Percentiles rank a stretch among this genome's conserved stretches.
These are phyloP conservation scores for Echria macrotheca DNA, from an alignment of 495 filamentous ascomycete genomes.

Conservation along the genomic window DNA sequence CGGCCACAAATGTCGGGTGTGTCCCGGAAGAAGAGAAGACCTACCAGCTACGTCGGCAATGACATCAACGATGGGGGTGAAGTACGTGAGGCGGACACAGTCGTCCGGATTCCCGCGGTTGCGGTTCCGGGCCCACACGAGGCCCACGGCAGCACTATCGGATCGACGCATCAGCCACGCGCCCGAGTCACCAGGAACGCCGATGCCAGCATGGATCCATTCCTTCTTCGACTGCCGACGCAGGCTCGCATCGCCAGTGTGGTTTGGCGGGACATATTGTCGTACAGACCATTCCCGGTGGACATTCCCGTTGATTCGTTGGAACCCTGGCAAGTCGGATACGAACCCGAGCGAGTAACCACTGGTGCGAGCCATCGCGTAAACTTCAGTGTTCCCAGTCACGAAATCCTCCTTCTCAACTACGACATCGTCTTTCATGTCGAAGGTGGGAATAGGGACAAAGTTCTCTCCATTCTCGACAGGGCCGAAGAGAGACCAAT, in stretches of 20 bases:
- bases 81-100: constrained; percentile 12
- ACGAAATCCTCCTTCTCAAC: constrained; percentile 1
- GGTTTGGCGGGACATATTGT: constrained; percentile 8
- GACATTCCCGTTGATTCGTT: constrained; percentile 3
- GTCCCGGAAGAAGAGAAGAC: too few species aligned
- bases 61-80: constrained; percentile 17
- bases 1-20: too few species aligned
- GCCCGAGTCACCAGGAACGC: constrained; percentile 15
- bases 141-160: constrained; percentile 13
- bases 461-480: constrained; percentile 12
- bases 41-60: not conserved
- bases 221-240: constrained; percentile 14
- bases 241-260: not conserved
- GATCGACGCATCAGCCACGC: constrained; percentile 18
- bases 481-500: constrained; percentile 13
- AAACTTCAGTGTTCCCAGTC: constrained; percentile 17
- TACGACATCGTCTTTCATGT: not conserved
- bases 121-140: constrained; percentile 17
- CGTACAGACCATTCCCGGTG: constrained; percentile 17
- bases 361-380: constrained; percentile 13
- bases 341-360: constrained; percentile 16
- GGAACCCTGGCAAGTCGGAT: constrained; percentile 15
- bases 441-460: constrained; percentile 3
- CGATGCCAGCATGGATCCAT: constrained; percentile 16
- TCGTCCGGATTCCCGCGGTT: constrained; percentile 4